Base-by-base conservation (phyloP, 768 basidiomycete genomes). In the Multifurca ochricompacta region DNA sequence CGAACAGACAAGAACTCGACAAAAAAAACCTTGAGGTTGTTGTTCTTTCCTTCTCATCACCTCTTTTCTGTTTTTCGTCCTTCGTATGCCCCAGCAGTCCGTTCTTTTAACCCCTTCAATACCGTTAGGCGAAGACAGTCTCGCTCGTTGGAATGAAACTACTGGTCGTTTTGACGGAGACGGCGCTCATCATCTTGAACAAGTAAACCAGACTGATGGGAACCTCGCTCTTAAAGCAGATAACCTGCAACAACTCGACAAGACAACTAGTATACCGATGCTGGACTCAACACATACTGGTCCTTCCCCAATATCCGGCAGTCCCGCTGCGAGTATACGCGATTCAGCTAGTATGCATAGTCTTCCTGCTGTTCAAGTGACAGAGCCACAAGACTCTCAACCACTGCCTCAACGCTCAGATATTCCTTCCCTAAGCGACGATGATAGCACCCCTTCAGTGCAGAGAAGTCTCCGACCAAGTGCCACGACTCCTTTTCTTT, bases 291-390 rank as follows among this genome's bases (percentile, higher is more conserved):
- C n/a, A 61, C 56, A 64, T 18, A 47, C 21, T 58, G 70, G 69
- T 14, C 65, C 72, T 7, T 71, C 78, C 11, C 63, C 74, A 25
- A 70, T 74, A 18, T 71, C 69, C 1, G 63, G 56, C 28, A 59
- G 63, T 47, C 58, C 66, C 49, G 59, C 69, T 25, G 70, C 75
- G 37, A 73, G 69, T 14, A 62, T 65, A 34, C 70, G 71, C 0
- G 83, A 84, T 59, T 69, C 71, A 16, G 73, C 73, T 61, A 86
- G 84, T 60, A 67, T 78, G 5, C 82, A 78, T 57, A 83, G 80
- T 59, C 71, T 83, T 60, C 82, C 83, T 9, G 71, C 71, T 10
- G 76, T 76, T 14, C 77, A 77, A 62, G 74, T 81, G 46, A 67
- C 75, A 27, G 58, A 74, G 70, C 40, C 71, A 67, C 70, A 75